A percentile compares a stretch with the other conserved stretches of the same genome.
These are phyloP conservation scores for Lenzites betulinus DNA, from an alignment of 768 basidiomycete genomes.

Conservation along the genomic window DNA sequence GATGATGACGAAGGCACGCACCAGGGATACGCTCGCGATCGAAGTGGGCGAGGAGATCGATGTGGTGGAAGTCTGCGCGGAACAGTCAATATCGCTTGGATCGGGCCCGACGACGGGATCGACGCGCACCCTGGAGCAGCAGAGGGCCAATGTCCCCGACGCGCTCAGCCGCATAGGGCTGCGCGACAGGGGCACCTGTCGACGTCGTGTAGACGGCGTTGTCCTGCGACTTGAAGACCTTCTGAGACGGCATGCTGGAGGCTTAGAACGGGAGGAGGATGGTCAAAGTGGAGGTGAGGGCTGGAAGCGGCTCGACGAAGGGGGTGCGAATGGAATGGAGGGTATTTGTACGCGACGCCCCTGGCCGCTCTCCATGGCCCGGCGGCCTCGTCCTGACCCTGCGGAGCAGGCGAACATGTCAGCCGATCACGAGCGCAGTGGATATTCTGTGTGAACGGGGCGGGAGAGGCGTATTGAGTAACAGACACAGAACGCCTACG, in stretches of 20 bases:
- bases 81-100: constrained; percentile 21
- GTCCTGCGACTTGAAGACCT: constrained; percentile 56
- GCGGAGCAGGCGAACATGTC: constrained; percentile 4
- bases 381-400: constrained; percentile 4
- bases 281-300: constrained; percentile 7
- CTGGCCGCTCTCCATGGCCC: neutral
- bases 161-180: constrained; percentile 81
- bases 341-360: constrained; percentile 19
- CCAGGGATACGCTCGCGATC: constrained; percentile 91
- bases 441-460: constrained; percentile 12
- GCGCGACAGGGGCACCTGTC: constrained; percentile 72
- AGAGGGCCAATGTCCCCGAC: constrained; percentile 79
- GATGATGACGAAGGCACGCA: neutral
- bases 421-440: constrained; percentile 16
- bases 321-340: constrained; percentile 12
- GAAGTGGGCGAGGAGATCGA: constrained; percentile 90
- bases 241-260: constrained; percentile 61
- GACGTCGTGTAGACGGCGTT: constrained; percentile 80
- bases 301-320: constrained; percentile 5
- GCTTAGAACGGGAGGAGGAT: neutral
- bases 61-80: constrained; percentile 78
- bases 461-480: constrained; percentile 13
- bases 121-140: constrained; percentile 72
- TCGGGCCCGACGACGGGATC: neutral
- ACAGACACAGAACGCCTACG: constrained; percentile 16